Base-by-base conservation (phyloP, 176 grass and related monocot species). In the Cenchrus purpureus region DNA sequence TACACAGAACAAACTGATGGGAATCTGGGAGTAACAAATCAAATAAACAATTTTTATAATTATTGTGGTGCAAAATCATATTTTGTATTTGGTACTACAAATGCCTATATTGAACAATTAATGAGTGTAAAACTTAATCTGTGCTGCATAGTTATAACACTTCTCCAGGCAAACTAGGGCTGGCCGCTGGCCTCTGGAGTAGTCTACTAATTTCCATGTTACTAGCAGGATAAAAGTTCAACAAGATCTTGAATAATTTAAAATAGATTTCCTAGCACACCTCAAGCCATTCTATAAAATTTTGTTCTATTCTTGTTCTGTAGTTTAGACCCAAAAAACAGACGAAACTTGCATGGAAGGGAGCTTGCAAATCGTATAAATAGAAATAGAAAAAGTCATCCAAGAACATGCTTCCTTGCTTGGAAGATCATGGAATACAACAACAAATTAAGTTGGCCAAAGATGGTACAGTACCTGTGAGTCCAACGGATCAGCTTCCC, bases 401-500 rank as follows among this genome's bases (percentile, higher is more conserved):
- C 25, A 25, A 25, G 45, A 84, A 71, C 28, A 28, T 74, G 20
- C 8, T 52, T 28, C 20, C 45, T 44, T 74, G 25, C 55, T 42
- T 50, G 3, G 9, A 59, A 66, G 52, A 81, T 13, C 85, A 60
- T 29, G 12, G 8, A 7, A 79, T 29, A 48, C 15, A 58, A 65
- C 14, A 58, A 60, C 44, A 82, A 75, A 83, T 78, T 50, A 88
- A 85, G 71, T 80, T 57, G 12, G n/a, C 63, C 20, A 84, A 85
- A 68, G 19, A 72, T 79, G 17, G 70, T 15, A 63, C 10, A 42
- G 28, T 86, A 97, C 95, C 95, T 97, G 92, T 67, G 95, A 95
- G 84, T 97, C 95, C 74, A 97, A 84, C 57, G 95, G 92, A 86
- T 97, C 95, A 76, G 95, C 92, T 92, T 97, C 95, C 79, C 92